Conservation (phyloP, 2,329 filamentous ascomycete species). For the Fusarium torreyae region DNA sequence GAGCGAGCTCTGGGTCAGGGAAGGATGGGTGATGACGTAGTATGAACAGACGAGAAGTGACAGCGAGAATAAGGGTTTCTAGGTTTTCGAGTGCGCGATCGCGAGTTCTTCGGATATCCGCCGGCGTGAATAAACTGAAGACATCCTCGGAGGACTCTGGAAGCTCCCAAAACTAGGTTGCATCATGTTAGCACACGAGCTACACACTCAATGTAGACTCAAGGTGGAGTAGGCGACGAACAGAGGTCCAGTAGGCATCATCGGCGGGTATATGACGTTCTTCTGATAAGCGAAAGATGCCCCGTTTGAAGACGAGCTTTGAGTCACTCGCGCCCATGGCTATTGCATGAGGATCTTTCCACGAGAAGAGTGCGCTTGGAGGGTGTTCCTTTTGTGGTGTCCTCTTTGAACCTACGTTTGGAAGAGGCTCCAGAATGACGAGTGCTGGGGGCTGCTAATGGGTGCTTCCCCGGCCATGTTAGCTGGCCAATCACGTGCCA, state of each 20-base stretch:
- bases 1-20: slow-evolving; percentile 87
- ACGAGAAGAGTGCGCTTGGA: slow-evolving; percentile 33
- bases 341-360: slow-evolving; percentile 48
- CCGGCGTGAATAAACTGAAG: slow-evolving; percentile 93
- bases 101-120: slow-evolving; percentile 88
- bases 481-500: slow-evolving; percentile 43
- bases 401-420: slow-evolving; percentile 32
- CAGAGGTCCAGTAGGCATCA: slow-evolving; percentile 93
- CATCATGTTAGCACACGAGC: slow-evolving; percentile 40
- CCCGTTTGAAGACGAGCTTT: slow-evolving; percentile 98
- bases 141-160: slow-evolving; percentile 96
- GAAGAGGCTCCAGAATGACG: slow-evolving; percentile 39
- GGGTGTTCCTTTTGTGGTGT: slow-evolving; percentile 39
- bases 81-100: slow-evolving; percentile 89
- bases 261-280: slow-evolving; percentile 88
- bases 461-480: slow-evolving; percentile 2
- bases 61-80: slow-evolving; percentile 87
- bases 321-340: slow-evolving; percentile 97
- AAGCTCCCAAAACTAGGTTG: slow-evolving; percentile 90
- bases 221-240: slow-evolving; percentile 62
- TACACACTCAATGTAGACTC: slow-evolving; percentile 21
- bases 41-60: slow-evolving; percentile 85
- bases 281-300: slow-evolving; percentile 96
- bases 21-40: slow-evolving; percentile 92
- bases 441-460: slow-evolving; percentile 20